phyloP scores from a whole-genome alignment of 441 rosid genomes.

The Adansonia gregorii region DNA sequence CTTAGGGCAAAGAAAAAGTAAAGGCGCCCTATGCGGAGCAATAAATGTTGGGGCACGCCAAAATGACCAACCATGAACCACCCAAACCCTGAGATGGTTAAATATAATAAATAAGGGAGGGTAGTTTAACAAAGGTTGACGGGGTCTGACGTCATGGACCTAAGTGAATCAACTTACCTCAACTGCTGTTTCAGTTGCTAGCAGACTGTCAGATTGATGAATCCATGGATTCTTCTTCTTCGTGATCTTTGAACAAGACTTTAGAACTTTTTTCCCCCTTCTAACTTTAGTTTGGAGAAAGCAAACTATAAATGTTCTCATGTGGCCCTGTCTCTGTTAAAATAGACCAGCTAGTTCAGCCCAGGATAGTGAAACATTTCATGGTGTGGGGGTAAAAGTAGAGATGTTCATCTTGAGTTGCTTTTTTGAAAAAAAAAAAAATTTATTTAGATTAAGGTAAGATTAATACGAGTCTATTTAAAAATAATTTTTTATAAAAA shows the following conservation, averaged over 20 bases:
- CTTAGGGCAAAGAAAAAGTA: not conserved
- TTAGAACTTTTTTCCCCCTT: not conserved
- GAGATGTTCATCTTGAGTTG: too few species aligned
- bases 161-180: conserved; percentile 18
- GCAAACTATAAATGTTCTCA: not conserved
- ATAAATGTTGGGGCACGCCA: not conserved
- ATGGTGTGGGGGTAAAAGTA: not conserved
- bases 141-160: conserved; percentile 3
- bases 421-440: too few species aligned
- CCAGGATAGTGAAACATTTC: not conserved
- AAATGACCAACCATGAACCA: not conserved
- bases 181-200: conserved; percentile 17
- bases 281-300: not conserved
- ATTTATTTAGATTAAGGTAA: too few species aligned
- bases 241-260: conserved; percentile 10
- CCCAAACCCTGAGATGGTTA: too few species aligned
- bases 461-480: too few species aligned
- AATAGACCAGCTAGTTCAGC: too few species aligned
- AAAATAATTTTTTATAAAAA: too few species aligned
- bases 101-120: conserved; percentile 3
- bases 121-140: not conserved
- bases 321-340: not conserved
- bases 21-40: not conserved
- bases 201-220: conserved; percentile 2
- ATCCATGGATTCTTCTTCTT: conserved; percentile 14